Evolutionary conservation across 805 yeast species (phyloP).

Genomic region (Candida nonsorbophila): DNA sequence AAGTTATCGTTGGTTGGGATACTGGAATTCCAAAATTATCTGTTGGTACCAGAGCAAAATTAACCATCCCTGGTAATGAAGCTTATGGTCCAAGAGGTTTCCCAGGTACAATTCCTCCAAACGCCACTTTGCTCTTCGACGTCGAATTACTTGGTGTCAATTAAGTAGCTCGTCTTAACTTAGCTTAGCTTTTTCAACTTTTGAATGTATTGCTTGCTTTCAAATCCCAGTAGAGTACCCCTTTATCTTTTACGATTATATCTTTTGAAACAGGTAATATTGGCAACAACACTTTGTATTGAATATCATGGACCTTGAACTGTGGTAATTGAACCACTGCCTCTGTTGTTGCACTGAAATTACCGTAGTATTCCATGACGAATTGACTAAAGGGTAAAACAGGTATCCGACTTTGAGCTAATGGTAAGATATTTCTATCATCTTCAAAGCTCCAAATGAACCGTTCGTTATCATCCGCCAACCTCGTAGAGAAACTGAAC

Average conservation of each 20-base stretch:
- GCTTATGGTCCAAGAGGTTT: constrained; percentile 94
- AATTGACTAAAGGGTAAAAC: constrained; percentile 61
- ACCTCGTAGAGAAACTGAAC: constrained; percentile 53
- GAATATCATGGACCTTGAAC: constrained; percentile 61
- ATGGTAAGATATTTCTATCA: constrained; percentile 21
- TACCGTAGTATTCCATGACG: constrained; percentile 26
- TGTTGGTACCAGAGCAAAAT: constrained; percentile 86
- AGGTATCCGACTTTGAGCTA: constrained; percentile 34
- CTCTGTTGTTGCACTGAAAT: constrained; percentile 4
- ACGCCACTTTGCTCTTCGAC: constrained; percentile 85
- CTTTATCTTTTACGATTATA: constrained; percentile 11
- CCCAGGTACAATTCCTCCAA: constrained; percentile 96
- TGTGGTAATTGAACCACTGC: constrained; percentile 45
- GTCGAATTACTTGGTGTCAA: constrained; percentile 65
- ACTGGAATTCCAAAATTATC: constrained; percentile 89
- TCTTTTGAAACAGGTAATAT: constrained; percentile 19
- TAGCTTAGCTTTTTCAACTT: background rate
- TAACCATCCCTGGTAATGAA: constrained; percentile 88
- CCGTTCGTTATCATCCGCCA: constrained; percentile 20
- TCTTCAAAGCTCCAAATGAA: constrained; percentile 21
- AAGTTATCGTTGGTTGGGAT: constrained; percentile 96
- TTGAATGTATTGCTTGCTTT: background rate
- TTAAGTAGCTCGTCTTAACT: constrained; percentile 14
- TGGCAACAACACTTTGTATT: constrained; percentile 60
- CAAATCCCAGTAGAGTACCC: constrained; percentile 14